Evolutionary conservation across 768 basidiomycete genomes (phyloP).

Genomic region (Pleurotus tuber-regium): DNA sequence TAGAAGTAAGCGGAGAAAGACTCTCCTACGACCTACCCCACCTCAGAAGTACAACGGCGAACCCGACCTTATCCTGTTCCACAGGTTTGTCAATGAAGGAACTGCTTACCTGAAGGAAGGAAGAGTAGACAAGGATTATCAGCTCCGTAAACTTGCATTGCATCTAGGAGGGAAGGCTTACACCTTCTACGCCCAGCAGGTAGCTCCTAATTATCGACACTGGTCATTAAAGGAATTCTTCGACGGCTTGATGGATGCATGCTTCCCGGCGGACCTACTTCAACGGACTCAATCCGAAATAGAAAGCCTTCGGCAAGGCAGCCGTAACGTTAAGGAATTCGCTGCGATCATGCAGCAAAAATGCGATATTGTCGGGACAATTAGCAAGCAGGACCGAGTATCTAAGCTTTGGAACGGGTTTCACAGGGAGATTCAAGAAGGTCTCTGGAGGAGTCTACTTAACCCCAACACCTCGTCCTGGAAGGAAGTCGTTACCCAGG

Average conservation of each 20-base stretch:
- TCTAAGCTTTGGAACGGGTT: conserved; percentile 33
- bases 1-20: conserved; percentile 6
- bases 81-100: conserved; percentile 24
- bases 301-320: conserved; percentile 17
- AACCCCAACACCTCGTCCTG: conserved; percentile 22
- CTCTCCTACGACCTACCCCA: conserved; percentile 15
- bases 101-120: conserved; percentile 22
- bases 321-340: conserved; percentile 26
- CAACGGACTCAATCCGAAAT: conserved; percentile 20
- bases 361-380: conserved; percentile 27
- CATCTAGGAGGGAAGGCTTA: conserved; percentile 30
- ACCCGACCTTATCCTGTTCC: conserved; percentile 18
- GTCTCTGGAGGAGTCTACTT: conserved; percentile 25
- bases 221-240: conserved; percentile 31
- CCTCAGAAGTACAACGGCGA: conserved; percentile 25
- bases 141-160: conserved; percentile 20
- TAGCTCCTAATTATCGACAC: conserved; percentile 18
- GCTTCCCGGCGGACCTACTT: conserved; percentile 29
- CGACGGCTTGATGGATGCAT: conserved; percentile 30
- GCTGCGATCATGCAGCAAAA: conserved; percentile 30
- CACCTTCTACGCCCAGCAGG: conserved; percentile 28
- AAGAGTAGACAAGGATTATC: conserved; percentile 7
- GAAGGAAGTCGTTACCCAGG: conserved; percentile 22
- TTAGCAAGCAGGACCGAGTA: conserved; percentile 23
- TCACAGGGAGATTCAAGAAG: conserved; percentile 18